Percentiles rank a stretch among this genome's conserved stretches.
phyloP scores from a whole-genome alignment of 2,329 filamentous ascomycete species.

The Phaeosphaeriaceae sp. region DNA sequence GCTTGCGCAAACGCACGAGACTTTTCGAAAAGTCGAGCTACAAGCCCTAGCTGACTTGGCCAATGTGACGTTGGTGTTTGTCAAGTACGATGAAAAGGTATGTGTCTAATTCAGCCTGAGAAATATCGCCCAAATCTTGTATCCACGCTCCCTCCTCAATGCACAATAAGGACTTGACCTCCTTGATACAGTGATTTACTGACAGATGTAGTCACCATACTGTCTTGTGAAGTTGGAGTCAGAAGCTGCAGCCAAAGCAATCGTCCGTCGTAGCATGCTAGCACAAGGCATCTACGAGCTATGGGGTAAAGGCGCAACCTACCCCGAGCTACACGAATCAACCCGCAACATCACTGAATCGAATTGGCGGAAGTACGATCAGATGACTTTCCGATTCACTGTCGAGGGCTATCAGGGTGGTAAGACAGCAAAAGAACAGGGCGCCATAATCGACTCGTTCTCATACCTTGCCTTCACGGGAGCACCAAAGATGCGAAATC shows the following conservation, averaged over 20 bases:
- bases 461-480: constrained; percentile 79
- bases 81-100: constrained; percentile 80
- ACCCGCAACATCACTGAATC: constrained; percentile 67
- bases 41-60: constrained; percentile 78
- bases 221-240: constrained; percentile 74
- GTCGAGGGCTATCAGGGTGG: constrained; percentile 84
- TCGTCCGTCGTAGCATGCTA: constrained; percentile 81
- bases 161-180: neutral
- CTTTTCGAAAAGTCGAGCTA: constrained; percentile 87
- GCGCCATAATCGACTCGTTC: constrained; percentile 83
- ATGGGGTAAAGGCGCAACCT: constrained; percentile 77
- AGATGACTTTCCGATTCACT: constrained; percentile 79
- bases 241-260: constrained; percentile 69
- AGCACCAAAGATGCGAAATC: constrained; percentile 74
- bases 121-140: neutral
- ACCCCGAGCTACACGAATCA: constrained; percentile 72
- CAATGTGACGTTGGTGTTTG: constrained; percentile 71
- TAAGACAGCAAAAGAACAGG: constrained; percentile 68
- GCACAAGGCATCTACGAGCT: constrained; percentile 86
- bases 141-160: neutral
- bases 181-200: neutral
- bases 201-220: constrained; percentile 76
- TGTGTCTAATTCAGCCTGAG: constrained; percentile 35
- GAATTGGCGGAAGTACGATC: constrained; percentile 72
- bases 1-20: constrained; percentile 88